phyloP scores from a whole-genome alignment of 2,329 filamentous ascomycete genomes.

The Calonectria honghensis region DNA sequence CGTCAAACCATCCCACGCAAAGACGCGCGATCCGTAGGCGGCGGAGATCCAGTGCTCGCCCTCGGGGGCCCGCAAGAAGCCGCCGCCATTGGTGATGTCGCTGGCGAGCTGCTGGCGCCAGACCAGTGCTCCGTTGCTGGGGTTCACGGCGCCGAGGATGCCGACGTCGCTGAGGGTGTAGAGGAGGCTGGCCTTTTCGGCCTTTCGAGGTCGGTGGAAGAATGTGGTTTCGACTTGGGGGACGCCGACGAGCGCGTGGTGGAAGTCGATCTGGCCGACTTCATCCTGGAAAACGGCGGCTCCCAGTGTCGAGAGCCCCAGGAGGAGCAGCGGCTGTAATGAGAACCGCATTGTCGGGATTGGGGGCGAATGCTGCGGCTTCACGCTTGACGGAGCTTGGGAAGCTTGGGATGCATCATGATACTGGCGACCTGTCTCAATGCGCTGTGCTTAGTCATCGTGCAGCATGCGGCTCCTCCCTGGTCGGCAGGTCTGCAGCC shows the following conservation, averaged over 20 bases:
- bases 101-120: constrained; percentile 88
- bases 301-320: constrained; percentile 65
- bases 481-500: neutral
- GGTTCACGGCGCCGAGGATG: constrained; percentile 91
- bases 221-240: constrained; percentile 91
- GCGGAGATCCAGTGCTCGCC: constrained; percentile 86
- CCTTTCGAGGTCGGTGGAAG: constrained; percentile 90
- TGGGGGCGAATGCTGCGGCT: constrained; percentile 48
- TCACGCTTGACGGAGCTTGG: constrained; percentile 50
- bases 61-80: constrained; percentile 83
- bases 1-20: constrained; percentile 88
- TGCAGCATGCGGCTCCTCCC: neutral
- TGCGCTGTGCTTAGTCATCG: constrained; percentile 53
- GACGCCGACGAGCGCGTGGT: constrained; percentile 90
- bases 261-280: constrained; percentile 93
- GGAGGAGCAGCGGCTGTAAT: constrained; percentile 60
- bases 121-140: constrained; percentile 86
- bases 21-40: constrained; percentile 81
- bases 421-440: constrained; percentile 54
- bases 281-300: constrained; percentile 90
- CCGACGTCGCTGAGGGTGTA: constrained; percentile 92
- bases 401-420: constrained; percentile 51
- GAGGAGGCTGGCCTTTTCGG: constrained; percentile 90
- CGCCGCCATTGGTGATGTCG: constrained; percentile 66
- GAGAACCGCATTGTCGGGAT: constrained; percentile 60